Conservation (phyloP, 2,329 filamentous ascomycete genomes). For the Fusarium brevicatenulatum region DNA sequence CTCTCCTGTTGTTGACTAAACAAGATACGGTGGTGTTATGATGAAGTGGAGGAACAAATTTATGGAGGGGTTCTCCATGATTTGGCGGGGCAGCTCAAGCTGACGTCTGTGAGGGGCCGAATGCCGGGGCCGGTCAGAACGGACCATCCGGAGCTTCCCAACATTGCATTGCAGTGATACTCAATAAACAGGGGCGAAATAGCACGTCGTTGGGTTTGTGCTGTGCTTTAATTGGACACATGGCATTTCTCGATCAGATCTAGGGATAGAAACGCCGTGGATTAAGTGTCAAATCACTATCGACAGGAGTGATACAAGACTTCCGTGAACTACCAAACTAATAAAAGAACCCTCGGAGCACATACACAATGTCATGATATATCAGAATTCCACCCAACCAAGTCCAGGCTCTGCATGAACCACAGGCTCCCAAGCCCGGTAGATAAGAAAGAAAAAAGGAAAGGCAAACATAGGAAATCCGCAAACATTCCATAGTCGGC, state of each 20-base stretch:
- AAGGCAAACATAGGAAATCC: background rate
- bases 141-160: conserved; percentile 17
- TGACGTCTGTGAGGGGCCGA: conserved; percentile 32
- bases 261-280: conserved; percentile 29
- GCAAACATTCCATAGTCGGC: conserved; percentile 7
- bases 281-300: conserved; percentile 16
- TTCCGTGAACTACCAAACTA: conserved; percentile 25
- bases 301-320: conserved; percentile 12
- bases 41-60: conserved; percentile 21
- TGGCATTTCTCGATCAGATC: background rate
- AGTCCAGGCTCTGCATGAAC: conserved; percentile 10
- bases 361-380: conserved; percentile 28
- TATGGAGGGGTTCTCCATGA: conserved; percentile 38
- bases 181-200: background rate
- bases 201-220: conserved; percentile 3
- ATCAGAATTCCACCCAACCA: conserved; percentile 36
- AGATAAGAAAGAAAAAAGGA: background rate
- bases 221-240: conserved; percentile 5
- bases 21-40: background rate
- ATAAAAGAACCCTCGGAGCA: conserved; percentile 7
- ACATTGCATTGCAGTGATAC: background rate
- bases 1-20: background rate
- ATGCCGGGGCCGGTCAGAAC: conserved; percentile 9
- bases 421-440: conserved; percentile 2
- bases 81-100: conserved; percentile 33